These are phyloP conservation scores for Achaetomiella virescens DNA, from an alignment of 495 filamentous ascomycete genomes.

Conservation along the genomic window DNA sequence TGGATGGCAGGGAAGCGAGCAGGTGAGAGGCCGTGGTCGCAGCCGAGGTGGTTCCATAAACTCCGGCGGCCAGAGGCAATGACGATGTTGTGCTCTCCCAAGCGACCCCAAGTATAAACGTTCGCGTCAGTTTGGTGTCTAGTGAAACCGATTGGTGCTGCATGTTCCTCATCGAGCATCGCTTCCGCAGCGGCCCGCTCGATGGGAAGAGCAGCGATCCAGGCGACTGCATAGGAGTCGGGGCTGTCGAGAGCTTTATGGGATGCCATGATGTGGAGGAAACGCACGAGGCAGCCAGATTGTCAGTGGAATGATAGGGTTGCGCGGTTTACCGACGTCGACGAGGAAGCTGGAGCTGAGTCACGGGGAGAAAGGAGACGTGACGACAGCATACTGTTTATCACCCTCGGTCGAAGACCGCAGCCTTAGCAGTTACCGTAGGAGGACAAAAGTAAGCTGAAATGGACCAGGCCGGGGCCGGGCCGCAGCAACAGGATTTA, in stretches of 20 bases:
- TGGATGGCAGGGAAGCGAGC: conserved; percentile 33
- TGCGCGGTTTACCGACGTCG: neutral
- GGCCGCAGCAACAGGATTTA: neutral
- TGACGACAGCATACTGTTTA: too few species aligned
- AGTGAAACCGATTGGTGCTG: neutral
- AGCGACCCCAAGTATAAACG: conserved; percentile 37
- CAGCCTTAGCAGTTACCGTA: neutral
- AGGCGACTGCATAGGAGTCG: conserved; percentile 42
- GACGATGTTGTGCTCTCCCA: conserved; percentile 40
- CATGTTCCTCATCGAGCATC: conserved; percentile 40
- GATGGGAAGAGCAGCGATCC: conserved; percentile 42
- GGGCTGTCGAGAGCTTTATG: conserved; percentile 7
- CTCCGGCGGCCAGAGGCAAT: conserved; percentile 18
- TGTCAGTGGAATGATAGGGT: too few species aligned
- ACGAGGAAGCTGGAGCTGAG: neutral
- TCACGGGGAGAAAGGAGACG: neutral
- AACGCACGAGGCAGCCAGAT: too few species aligned
- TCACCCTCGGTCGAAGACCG: neutral
- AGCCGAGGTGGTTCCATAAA: conserved; percentile 33
- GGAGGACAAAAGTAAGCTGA: neutral
- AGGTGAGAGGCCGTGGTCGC: conserved; percentile 28
- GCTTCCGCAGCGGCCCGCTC: conserved; percentile 41
- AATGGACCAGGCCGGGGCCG: neutral
- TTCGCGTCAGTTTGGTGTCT: conserved; percentile 29
- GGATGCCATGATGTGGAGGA: too few species aligned